A percentile compares a stretch with the other conserved stretches of the same genome.
Conservation (phyloP, 208 protist genomes). For the Crithidia fasciculata region DNA sequence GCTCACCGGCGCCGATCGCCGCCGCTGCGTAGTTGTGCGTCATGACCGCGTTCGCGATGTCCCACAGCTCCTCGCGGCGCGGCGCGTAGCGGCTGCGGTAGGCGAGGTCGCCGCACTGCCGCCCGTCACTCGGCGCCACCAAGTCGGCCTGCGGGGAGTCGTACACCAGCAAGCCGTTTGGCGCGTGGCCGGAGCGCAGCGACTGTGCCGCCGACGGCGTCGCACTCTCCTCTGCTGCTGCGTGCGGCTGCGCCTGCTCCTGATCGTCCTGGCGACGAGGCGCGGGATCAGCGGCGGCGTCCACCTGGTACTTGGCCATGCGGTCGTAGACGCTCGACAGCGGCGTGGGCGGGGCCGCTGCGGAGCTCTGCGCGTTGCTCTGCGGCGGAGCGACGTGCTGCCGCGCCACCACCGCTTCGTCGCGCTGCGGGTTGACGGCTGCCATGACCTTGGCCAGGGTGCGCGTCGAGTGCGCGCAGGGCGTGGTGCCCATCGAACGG, state of each 20-base stretch:
- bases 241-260: background rate
- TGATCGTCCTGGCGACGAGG: background rate
- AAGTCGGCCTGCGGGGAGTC: slow-evolving; percentile 16
- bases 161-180: slow-evolving; percentile 5
- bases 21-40: slow-evolving; percentile 31
- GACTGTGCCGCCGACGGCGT: background rate
- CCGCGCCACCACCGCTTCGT: background rate
- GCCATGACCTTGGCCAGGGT: slow-evolving; percentile 21
- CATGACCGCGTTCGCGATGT: slow-evolving; percentile 50
- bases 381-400: background rate
- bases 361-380: slow-evolving; percentile 5
- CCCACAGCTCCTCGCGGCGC: slow-evolving; percentile 58
- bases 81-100: slow-evolving; percentile 34
- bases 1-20: slow-evolving; percentile 1
- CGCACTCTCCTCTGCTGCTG: background rate
- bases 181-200: background rate
- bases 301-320: slow-evolving; percentile 1
- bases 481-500: slow-evolving; percentile 13
- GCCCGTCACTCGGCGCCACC: slow-evolving; percentile 24
- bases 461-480: slow-evolving; percentile 29
- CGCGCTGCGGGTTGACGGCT: background rate
- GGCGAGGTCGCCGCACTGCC: slow-evolving; percentile 27
- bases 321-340: slow-evolving; percentile 10
- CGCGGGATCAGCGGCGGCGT: background rate
- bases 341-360: background rate